Evolutionary conservation across 306 rosid genomes (phyloP).

Genomic region (Pueraria montana): DNA sequence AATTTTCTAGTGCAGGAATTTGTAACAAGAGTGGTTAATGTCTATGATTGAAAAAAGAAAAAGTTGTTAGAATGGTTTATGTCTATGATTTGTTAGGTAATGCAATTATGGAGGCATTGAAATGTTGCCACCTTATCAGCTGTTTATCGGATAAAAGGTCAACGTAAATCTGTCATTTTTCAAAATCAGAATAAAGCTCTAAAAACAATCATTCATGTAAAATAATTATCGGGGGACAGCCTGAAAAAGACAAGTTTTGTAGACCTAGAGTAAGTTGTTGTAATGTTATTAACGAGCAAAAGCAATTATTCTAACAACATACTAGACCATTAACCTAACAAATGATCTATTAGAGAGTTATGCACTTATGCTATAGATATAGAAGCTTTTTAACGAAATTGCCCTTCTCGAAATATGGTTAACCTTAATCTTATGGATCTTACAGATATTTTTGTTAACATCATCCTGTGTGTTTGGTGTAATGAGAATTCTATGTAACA

Average conservation of each 20-base stretch:
- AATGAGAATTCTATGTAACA: not conserved
- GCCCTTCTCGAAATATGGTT: not conserved
- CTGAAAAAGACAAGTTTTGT: not conserved
- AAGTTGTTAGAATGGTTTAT: not conserved
- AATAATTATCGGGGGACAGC: not conserved
- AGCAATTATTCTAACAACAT: not conserved
- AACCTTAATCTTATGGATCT: not conserved
- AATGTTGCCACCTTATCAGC: not conserved
- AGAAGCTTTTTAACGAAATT: not conserved
- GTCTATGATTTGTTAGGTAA: conserved; percentile 5
- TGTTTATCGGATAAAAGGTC: not conserved
- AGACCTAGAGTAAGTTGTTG: not conserved
- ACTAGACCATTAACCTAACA: too few species aligned
- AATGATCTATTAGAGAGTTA: not conserved
- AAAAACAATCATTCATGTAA: not conserved
- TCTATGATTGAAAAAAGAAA: conserved; percentile 4
- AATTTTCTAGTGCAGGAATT: conserved; percentile 18
- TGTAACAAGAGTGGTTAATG: conserved; percentile 10
- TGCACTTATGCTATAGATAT: not conserved
- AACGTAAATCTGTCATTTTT: not conserved
- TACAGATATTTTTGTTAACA: not conserved
- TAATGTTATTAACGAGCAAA: not conserved
- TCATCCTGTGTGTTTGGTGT: not conserved
- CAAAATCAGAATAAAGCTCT: not conserved
- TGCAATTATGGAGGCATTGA: conserved; percentile 17